These are phyloP conservation scores for Corylus heterophylla DNA, from an alignment of 306 rosid genomes.

Conservation along the genomic window DNA sequence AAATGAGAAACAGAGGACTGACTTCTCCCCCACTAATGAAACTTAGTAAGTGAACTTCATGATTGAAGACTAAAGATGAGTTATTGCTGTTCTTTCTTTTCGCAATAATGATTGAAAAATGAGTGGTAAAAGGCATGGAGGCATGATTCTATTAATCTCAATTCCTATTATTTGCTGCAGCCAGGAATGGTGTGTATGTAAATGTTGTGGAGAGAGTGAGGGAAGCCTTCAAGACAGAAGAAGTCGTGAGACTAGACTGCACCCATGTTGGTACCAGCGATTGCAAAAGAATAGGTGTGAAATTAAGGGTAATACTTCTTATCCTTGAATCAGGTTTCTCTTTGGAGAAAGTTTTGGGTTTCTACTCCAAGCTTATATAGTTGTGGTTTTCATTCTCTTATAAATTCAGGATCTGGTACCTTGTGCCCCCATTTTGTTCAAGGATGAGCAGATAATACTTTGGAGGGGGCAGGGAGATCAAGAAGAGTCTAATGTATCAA, in stretches of 20 bases:
- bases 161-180: conserved; percentile 42
- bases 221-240: conserved; percentile 70
- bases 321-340: neutral
- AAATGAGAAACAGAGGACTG: conserved; percentile 73
- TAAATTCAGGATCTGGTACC: conserved; percentile 72
- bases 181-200: conserved; percentile 90
- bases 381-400: neutral
- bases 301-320: conserved; percentile 59
- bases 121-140: neutral
- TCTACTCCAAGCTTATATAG: conserved; percentile 10
- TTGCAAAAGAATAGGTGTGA: conserved; percentile 84
- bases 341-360: conserved; percentile 8
- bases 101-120: neutral
- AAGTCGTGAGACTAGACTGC: conserved; percentile 88
- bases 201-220: conserved; percentile 74
- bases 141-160: neutral
- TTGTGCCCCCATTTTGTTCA: conserved; percentile 82
- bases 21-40: conserved; percentile 63
- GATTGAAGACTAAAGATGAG: conserved; percentile 1
- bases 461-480: conserved; percentile 72
- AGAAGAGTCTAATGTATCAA: conserved; percentile 31
- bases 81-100: conserved; percentile 1
- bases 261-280: conserved; percentile 71
- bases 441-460: conserved; percentile 86
- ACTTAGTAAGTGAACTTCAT: conserved; percentile 63